phyloP scores from a whole-genome alignment of 176 grass and related monocot genomes.

The Avena eriantha region DNA sequence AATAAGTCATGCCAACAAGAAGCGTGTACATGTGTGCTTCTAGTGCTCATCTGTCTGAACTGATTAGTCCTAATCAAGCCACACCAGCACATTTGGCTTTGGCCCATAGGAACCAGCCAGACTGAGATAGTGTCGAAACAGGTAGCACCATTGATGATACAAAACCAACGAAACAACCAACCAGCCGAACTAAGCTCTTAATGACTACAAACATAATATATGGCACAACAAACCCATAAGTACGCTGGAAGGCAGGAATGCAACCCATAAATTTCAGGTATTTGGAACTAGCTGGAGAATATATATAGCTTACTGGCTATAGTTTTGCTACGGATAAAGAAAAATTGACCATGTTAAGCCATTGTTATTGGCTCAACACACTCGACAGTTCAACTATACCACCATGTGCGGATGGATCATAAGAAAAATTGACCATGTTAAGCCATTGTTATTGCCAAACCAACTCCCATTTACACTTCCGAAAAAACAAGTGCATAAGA shows the following conservation, averaged over 20 bases:
- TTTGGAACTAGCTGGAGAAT: constrained; percentile 11
- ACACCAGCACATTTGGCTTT: neutral
- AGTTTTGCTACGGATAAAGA: neutral
- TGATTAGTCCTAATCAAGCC: neutral
- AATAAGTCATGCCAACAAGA: neutral
- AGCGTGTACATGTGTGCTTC: neutral
- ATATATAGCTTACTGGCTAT: constrained; percentile 7
- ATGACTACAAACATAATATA: constrained; percentile 6
- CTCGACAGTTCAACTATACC: neutral
- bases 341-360: neutral
- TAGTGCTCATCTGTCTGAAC: neutral
- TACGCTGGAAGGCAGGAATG: neutral
- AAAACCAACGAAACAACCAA: neutral
- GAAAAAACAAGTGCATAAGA: neutral
- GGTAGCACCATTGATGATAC: neutral
- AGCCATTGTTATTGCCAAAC: neutral
- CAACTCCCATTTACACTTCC: neutral
- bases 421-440: neutral
- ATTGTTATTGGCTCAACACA: neutral
- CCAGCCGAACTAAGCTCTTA: neutral
- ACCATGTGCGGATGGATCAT: too few species aligned
- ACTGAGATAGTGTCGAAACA: neutral
- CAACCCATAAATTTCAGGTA: neutral
- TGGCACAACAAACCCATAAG: neutral
- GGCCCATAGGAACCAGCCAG: constrained; percentile 17